phyloP scores from a whole-genome alignment of 1,284 basidiomycete species.

The Tylopilus sp. region DNA sequence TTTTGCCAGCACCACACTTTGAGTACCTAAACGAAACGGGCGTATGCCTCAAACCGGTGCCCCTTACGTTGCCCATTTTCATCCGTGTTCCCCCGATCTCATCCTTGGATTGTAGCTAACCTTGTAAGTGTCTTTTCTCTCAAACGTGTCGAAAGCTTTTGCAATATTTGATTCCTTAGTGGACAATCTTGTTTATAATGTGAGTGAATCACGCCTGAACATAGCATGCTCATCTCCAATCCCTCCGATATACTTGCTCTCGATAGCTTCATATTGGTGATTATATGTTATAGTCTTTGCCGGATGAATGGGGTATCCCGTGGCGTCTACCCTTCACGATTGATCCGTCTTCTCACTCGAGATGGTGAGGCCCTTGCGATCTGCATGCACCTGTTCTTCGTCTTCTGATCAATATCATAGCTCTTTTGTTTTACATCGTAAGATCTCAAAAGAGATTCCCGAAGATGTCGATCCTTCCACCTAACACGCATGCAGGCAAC shows the following conservation, averaged over 20 bases:
- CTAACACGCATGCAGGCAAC: constrained; percentile 11
- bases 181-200: constrained; percentile 16
- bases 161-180: constrained; percentile 9
- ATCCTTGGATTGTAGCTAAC: constrained; percentile 3
- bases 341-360: constrained; percentile 15
- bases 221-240: background rate
- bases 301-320: background rate
- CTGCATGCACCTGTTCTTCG: too few relatives aligned
- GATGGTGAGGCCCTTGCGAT: constrained; percentile 16
- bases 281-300: constrained; percentile 9
- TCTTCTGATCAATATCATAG: constrained; percentile 3
- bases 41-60: constrained; percentile 7
- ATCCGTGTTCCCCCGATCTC: background rate
- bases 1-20: constrained; percentile 6
- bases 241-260: constrained; percentile 12
- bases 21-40: constrained; percentile 6
- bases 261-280: constrained; percentile 11
- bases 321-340: constrained; percentile 2
- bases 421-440: constrained; percentile 20
- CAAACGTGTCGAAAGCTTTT: background rate
- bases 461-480: background rate
- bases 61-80: constrained; percentile 11
- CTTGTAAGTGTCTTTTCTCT: constrained; percentile 8
- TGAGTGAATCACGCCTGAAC: constrained; percentile 2
- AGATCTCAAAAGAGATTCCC: background rate